These are phyloP conservation scores for Penicillium concentricum DNA, from an alignment of 2,329 filamentous ascomycete species.

Conservation along the genomic window DNA sequence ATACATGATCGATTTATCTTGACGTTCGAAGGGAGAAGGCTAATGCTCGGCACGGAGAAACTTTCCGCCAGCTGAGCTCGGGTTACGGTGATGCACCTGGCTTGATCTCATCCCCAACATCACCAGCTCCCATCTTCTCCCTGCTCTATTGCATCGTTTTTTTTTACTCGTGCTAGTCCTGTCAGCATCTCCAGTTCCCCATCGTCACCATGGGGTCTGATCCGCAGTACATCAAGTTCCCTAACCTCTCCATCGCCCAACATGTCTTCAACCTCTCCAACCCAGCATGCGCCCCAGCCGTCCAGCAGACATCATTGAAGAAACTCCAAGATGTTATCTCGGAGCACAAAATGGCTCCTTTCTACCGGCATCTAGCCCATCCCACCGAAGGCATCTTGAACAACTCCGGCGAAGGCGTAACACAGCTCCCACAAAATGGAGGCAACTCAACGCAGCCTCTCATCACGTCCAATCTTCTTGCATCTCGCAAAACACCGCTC, in stretches of 20 bases:
- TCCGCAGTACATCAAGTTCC: slow-evolving; percentile 64
- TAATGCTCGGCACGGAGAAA: slow-evolving; percentile 29
- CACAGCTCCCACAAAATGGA: slow-evolving; percentile 44
- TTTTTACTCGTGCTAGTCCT: not conserved
- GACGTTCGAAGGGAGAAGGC: not conserved
- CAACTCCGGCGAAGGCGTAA: slow-evolving; percentile 63
- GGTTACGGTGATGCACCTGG: slow-evolving; percentile 21
- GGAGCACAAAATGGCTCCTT: slow-evolving; percentile 65
- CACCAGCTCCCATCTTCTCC: slow-evolving; percentile 13
- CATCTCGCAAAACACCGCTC: slow-evolving; percentile 64
- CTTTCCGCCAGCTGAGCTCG: slow-evolving; percentile 38
- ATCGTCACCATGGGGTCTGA: slow-evolving; percentile 58
- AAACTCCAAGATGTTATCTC: slow-evolving; percentile 63
- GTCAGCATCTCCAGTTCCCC: slow-evolving; percentile 8
- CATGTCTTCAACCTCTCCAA: slow-evolving; percentile 68
- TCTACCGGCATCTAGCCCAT: slow-evolving; percentile 65
- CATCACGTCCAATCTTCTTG: slow-evolving; percentile 72
- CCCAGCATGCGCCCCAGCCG: slow-evolving; percentile 53
- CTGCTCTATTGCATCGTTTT: slow-evolving; percentile 6
- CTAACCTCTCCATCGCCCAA: slow-evolving; percentile 63
- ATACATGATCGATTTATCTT: not conserved
- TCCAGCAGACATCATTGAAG: slow-evolving; percentile 58
- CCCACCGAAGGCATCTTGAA: slow-evolving; percentile 76
- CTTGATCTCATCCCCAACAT: slow-evolving; percentile 20
- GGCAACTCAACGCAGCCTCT: slow-evolving; percentile 46